Evolutionary conservation across 805 yeast genomes (phyloP).

Genomic region (Suhomyces pyralidae): DNA sequence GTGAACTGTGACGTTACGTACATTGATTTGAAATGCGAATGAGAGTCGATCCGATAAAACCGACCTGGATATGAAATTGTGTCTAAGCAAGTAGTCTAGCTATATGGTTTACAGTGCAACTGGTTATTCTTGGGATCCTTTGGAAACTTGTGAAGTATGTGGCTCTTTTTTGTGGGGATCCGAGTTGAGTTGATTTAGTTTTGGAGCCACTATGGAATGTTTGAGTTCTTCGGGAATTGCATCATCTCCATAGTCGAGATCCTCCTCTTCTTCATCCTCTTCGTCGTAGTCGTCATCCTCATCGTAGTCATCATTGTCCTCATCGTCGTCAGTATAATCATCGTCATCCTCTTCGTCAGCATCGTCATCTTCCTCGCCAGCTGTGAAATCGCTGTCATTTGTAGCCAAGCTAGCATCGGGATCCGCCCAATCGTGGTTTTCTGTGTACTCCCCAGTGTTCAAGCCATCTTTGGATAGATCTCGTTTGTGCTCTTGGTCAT

Average conservation of each 20-base stretch:
- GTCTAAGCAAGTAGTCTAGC: background rate
- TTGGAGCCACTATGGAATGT: background rate
- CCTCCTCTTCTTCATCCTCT: conserved; percentile 17
- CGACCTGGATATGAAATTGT: background rate
- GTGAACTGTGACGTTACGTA: too few species aligned
- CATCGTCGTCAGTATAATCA: conserved; percentile 10
- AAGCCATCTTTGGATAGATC: too few species aligned
- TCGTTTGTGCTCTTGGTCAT: too few species aligned
- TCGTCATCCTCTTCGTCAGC: conserved; percentile 22
- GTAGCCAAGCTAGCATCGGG: conserved; percentile 10
- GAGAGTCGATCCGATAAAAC: too few species aligned
- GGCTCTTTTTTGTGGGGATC: background rate
- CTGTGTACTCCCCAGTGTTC: conserved; percentile 14
- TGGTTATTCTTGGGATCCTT: background rate
- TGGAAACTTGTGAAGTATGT: background rate
- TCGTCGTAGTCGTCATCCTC: conserved; percentile 21
- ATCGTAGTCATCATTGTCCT: conserved; percentile 23
- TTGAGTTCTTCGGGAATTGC: conserved; percentile 11
- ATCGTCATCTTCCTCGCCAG: conserved; percentile 17
- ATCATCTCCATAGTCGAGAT: conserved; percentile 11
- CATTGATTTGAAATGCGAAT: too few species aligned
- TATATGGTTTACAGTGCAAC: background rate
- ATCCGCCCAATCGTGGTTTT: conserved; percentile 7
- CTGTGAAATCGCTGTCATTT: conserved; percentile 17
- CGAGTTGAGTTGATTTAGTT: background rate